Evolutionary conservation across 1,284 basidiomycete genomes (phyloP), one percentile per base, ranked within the genome.

Genomic region (Sporisorium scitamineum): DNA sequence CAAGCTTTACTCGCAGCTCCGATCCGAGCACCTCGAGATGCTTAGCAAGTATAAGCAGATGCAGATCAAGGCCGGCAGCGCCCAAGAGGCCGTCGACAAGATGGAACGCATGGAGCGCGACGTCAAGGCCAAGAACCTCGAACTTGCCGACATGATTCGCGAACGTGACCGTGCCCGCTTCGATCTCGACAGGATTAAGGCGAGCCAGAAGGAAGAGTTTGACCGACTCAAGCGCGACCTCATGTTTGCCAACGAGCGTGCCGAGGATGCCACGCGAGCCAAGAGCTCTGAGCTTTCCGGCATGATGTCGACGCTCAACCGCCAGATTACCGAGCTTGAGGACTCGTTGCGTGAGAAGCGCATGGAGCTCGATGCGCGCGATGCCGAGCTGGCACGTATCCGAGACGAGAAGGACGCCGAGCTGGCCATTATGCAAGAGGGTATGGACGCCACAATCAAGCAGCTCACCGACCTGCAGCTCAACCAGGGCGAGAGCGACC

Each of bases 41-140:
- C 90, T 99, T 54, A 90, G 92, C 81, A 98, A 97, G 87, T 96
- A 94, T 89, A 99, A 99, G 88, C 92, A 94, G 83, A 90, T 97
- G 90, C 95, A 99, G 86, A 90, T 99, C 81, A 98, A 97, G 87
- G 97, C 97, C 22, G 97, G 95, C 85, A 97, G 95, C 59, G 95
- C 97, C 0, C 96, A 98, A 86, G 97, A 99, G 87, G 94, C 96
- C n/a, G 92, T 99, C 57, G 96, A 99, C 86, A 92, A 92, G 82
- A 98, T 99, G 95, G 97, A 99, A 87, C 89, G 95, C 68, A 99
- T 99, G 95, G 97, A 99, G 86, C 89, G 95, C 39, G 97, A 99
- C 85, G 89, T 98, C 81, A 99, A 99, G 88, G 89, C 94, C 44
- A 99, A 99, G 90, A 99, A 98, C 85, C 87, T 99, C 62, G 97